Percentiles rank a stretch among this genome's conserved stretches.
phyloP scores from a whole-genome alignment of 495 filamentous ascomycete genomes.

The Trichoderma gamsii region DNA sequence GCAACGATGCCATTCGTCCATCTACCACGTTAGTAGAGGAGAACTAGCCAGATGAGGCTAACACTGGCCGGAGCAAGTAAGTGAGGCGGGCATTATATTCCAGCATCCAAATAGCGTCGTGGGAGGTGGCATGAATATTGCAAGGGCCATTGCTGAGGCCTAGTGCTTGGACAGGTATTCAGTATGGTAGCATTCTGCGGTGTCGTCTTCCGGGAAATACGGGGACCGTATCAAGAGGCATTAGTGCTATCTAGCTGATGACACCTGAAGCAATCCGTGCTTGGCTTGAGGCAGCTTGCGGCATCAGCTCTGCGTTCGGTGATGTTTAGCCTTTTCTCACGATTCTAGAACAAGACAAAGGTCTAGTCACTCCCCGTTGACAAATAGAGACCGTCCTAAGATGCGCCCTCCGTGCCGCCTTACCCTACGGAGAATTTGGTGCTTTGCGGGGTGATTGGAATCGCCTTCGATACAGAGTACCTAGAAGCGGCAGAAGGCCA shows the following conservation, averaged over 20 bases:
- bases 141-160: background rate
- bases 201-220: background rate
- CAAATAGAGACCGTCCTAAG: background rate
- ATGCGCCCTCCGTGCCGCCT: background rate
- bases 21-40: background rate
- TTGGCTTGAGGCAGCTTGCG: too few species aligned
- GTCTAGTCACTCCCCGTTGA: background rate
- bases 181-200: background rate
- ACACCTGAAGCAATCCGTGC: too few species aligned
- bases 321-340: background rate
- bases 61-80: background rate
- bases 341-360: background rate
- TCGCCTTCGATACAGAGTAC: background rate
- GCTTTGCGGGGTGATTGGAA: conserved; percentile 1
- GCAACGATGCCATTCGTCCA: background rate
- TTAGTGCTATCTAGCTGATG: background rate
- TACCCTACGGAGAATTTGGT: conserved; percentile 3
- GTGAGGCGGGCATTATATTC: background rate
- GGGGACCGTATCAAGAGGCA: background rate
- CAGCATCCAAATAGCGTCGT: background rate
- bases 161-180: background rate
- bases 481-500: background rate
- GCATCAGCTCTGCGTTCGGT: background rate
- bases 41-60: background rate
- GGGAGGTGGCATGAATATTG: conserved; percentile 7